Base-by-base conservation (phyloP, 2,329 filamentous ascomycete genomes). In the Gnomoniopsis sp. region DNA sequence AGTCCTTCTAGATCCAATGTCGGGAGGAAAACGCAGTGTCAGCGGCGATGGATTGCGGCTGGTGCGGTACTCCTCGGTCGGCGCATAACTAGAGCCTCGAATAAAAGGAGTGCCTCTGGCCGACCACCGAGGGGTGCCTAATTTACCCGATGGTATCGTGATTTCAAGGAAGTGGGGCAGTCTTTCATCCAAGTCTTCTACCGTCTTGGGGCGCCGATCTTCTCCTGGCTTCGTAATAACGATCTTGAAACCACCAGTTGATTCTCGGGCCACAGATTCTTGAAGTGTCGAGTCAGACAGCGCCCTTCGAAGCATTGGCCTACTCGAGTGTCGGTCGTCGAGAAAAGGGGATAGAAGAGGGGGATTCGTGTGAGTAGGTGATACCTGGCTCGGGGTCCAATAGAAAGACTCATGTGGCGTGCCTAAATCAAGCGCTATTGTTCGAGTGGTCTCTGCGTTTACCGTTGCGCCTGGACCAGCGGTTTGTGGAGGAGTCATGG, bases 61-160 rank as follows among this genome's bases (percentile, higher is more conserved):
- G 8, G 86, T 87, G 43, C 83, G 79, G 62, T 87, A 72, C 61
- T 92, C 90, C 55, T 93, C 90, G 6, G 85, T 88, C 2, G 90
- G 89, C 3, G 87, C 84, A 71, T 91, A 90, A 17, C 88, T 87
- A n/a, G 93, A 96, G 64, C 87, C 89, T 62, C 90, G 87, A 63
- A 97, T 79, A 62, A 91, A 82, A 2, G 90, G 86, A 2, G 88
- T 92, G 12, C 91, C 91, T 65, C 83, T 82, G 55, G 84, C 76
- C 63, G 88, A 93, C 72, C 96, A 96, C 59, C 86, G 85, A 19
- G 91, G 91, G 1, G 88, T 89, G 14, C 92, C 93, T 58, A 97
- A 78, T 64, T 88, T 87, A 79, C 93, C 96, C 58, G 90, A 88
- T 38, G 93, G 92, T 53, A 96, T 96, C 22, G 86, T 80, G 47